Percentiles rank a stretch among this genome's conserved stretches.
phyloP scores from a whole-genome alignment of 2,329 filamentous ascomycete species.

The Alternaria incomplexa region DNA sequence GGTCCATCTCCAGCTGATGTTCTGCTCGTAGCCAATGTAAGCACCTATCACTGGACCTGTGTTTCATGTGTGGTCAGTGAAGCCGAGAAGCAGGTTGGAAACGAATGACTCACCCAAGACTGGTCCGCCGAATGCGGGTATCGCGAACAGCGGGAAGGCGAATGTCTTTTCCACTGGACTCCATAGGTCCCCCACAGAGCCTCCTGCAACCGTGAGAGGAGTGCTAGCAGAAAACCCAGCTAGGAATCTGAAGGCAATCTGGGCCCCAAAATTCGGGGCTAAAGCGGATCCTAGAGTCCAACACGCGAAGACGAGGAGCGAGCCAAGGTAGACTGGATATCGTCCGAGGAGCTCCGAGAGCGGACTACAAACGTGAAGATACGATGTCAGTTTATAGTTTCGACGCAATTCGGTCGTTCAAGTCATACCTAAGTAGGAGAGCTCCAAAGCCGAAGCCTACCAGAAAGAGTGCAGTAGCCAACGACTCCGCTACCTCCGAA shows the following conservation, averaged over 20 bases:
- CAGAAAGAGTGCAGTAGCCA: conserved; percentile 57
- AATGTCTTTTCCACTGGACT: conserved; percentile 28
- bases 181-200: conserved; percentile 29
- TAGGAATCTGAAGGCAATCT: conserved; percentile 58
- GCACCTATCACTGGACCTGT: conserved; percentile 55
- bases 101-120: conserved; percentile 16
- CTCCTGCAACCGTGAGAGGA: conserved; percentile 28
- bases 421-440: conserved; percentile 12
- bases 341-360: conserved; percentile 55
- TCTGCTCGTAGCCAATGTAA: conserved; percentile 26
- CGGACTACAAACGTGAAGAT: conserved; percentile 34
- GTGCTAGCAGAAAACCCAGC: conserved; percentile 56
- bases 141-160: conserved; percentile 35
- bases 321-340: conserved; percentile 47
- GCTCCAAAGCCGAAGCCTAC: conserved; percentile 56
- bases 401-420: not conserved
- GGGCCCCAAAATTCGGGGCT: conserved; percentile 55
- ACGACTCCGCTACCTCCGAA: conserved; percentile 50
- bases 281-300: conserved; percentile 42
- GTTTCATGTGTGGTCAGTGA: not conserved
- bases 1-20: conserved; percentile 33
- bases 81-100: not conserved
- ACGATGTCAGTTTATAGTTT: not conserved
- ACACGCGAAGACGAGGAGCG: conserved; percentile 35
- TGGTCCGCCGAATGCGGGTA: conserved; percentile 17